phyloP scores from a whole-genome alignment of 2,329 filamentous ascomycete species.

The Sclerotinia minor region DNA sequence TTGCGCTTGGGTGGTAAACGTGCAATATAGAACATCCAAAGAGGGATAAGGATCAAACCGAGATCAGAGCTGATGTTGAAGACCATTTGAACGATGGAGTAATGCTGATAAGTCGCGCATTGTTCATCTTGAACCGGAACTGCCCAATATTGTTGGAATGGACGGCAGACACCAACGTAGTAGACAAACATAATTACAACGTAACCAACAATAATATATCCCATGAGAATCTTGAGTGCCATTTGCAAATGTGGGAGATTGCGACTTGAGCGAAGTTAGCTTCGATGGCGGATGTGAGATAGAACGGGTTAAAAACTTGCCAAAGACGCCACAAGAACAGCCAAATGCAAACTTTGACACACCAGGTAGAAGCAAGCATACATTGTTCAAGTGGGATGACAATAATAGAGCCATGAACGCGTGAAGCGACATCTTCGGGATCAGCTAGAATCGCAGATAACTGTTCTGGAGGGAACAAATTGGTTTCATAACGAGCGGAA shows the following conservation, averaged over 20 bases:
- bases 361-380: conserved; percentile 51
- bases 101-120: conserved; percentile 56
- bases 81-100: conserved; percentile 56
- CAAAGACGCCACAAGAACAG: conserved; percentile 44
- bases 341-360: conserved; percentile 54
- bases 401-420: conserved; percentile 50
- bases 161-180: conserved; percentile 51
- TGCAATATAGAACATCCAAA: conserved; percentile 45
- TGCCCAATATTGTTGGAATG: conserved; percentile 58
- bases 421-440: conserved; percentile 45
- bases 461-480: conserved; percentile 44
- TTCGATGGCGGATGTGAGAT: not conserved
- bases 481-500: conserved; percentile 43
- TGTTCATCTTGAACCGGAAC: conserved; percentile 48
- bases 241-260: conserved; percentile 31
- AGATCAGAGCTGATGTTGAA: conserved; percentile 61
- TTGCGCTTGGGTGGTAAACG: conserved; percentile 47
- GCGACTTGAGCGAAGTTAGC: conserved; percentile 23
- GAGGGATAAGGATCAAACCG: conserved; percentile 56
- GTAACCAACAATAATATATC: conserved; percentile 51
- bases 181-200: conserved; percentile 39
- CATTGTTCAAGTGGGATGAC: conserved; percentile 51
- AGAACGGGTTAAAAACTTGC: conserved; percentile 24
- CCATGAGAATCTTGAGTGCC: conserved; percentile 49
- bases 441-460: conserved; percentile 40